Percentiles rank a stretch among this genome's conserved stretches.
These are phyloP conservation scores for Waitea zeae DNA, from an alignment of 1,284 basidiomycete species.

Conservation along the genomic window DNA sequence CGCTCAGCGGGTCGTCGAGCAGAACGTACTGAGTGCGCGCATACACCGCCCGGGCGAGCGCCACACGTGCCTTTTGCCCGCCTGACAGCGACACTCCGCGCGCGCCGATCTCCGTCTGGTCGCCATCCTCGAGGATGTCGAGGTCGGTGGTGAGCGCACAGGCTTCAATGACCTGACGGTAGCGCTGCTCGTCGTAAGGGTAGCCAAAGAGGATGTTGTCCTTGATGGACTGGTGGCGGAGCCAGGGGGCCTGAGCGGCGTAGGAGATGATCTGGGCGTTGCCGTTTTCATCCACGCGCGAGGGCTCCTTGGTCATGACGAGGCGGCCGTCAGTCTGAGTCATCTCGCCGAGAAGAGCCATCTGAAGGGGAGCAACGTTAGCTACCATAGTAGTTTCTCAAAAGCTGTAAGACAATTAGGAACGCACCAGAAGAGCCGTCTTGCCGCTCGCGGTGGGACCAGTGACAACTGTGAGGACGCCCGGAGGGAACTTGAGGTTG, in stretches of 20 bases:
- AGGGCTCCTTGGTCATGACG: conserved; percentile 46
- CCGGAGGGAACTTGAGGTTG: conserved; percentile 50
- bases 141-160: conserved; percentile 61
- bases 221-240: conserved; percentile 48
- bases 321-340: conserved; percentile 29
- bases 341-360: conserved; percentile 69
- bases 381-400: conserved; percentile 32
- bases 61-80: conserved; percentile 53
- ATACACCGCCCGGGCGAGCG: conserved; percentile 54
- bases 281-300: conserved; percentile 40
- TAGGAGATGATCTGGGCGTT: conserved; percentile 69
- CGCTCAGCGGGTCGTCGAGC: conserved; percentile 57
- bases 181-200: conserved; percentile 46
- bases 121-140: conserved; percentile 25
- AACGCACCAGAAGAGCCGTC: conserved; percentile 45
- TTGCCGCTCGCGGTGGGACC: conserved; percentile 72
- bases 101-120: conserved; percentile 18
- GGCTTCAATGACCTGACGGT: conserved; percentile 43
- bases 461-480: conserved; percentile 43
- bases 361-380: conserved; percentile 57
- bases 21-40: conserved; percentile 43
- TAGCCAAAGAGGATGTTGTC: conserved; percentile 62
- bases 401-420: too few relatives aligned
- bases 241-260: conserved; percentile 73
- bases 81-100: conserved; percentile 44